phyloP scores from a whole-genome alignment of 768 basidiomycete genomes.

The Clitopilus hobsonii region DNA sequence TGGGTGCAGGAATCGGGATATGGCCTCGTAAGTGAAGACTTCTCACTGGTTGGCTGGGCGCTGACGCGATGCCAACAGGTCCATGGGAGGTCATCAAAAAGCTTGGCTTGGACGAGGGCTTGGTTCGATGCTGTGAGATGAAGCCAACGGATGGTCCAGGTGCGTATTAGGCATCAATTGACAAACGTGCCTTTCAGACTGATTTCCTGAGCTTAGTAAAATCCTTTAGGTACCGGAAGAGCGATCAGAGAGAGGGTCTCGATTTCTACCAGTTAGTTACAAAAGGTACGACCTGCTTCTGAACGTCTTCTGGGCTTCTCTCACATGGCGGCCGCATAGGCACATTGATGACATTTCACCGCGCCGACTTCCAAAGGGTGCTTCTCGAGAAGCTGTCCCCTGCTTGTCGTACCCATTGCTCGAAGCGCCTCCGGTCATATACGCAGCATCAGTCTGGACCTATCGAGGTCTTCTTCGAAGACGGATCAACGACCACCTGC shows the following conservation, averaged over 20 bases:
- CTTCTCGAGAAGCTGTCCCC: slow-evolving; percentile 47
- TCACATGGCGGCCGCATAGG: slow-evolving; percentile 27
- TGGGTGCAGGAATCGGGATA: slow-evolving; percentile 61
- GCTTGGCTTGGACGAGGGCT: slow-evolving; percentile 42
- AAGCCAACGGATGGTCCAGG: slow-evolving; percentile 37
- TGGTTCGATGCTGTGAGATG: slow-evolving; percentile 32
- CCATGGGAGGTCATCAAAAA: slow-evolving; percentile 44
- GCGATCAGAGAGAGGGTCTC: slow-evolving; percentile 52
- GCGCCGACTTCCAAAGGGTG: slow-evolving; percentile 61
- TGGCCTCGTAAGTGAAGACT: slow-evolving; percentile 36
- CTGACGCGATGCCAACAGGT: slow-evolving; percentile 21
- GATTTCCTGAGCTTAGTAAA: slow-evolving; percentile 30
- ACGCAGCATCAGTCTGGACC: slow-evolving; percentile 34
- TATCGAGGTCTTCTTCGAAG: slow-evolving; percentile 53
- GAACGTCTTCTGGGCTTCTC: slow-evolving; percentile 8
- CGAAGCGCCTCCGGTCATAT: slow-evolving; percentile 59
- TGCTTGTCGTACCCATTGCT: slow-evolving; percentile 41
- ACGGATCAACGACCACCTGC: slow-evolving; percentile 54
- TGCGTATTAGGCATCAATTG: slow-evolving; percentile 10
- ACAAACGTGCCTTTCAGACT: neutral
- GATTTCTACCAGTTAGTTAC: slow-evolving; percentile 50
- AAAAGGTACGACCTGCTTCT: slow-evolving; percentile 38
- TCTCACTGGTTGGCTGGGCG: slow-evolving; percentile 5
- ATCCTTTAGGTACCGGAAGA: slow-evolving; percentile 53
- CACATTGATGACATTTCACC: slow-evolving; percentile 51